Evolutionary conservation across 495 filamentous ascomycete species (phyloP).

Genomic region (Ramalina intermedia): DNA sequence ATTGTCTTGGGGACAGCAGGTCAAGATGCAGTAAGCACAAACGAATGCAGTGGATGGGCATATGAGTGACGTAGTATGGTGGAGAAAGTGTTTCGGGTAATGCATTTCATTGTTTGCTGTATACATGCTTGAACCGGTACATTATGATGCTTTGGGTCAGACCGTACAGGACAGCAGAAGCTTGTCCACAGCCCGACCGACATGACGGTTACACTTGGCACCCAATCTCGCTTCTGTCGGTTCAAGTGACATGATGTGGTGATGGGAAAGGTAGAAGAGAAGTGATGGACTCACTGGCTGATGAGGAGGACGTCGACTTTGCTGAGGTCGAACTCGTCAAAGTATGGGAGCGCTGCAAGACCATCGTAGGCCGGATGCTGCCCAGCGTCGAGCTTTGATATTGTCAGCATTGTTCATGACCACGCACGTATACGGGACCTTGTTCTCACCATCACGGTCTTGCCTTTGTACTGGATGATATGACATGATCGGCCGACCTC

Average conservation of each 20-base stretch:
- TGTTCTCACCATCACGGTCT: constrained; percentile 81
- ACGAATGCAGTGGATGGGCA: background rate
- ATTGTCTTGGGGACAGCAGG: background rate
- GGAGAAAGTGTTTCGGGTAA: background rate
- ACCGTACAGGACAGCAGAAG: too few relatives aligned
- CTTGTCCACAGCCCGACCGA: too few relatives aligned
- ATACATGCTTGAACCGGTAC: background rate
- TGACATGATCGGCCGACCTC: constrained; percentile 96
- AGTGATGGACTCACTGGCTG: constrained; percentile 68
- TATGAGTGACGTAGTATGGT: background rate
- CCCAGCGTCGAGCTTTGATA: constrained; percentile 76
- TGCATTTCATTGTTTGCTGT: constrained; percentile 3
- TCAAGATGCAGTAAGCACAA: background rate
- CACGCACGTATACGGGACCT: background rate
- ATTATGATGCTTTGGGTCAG: too few relatives aligned
- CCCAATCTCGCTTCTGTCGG: too few relatives aligned
- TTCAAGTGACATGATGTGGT: background rate
- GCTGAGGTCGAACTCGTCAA: constrained; percentile 95
- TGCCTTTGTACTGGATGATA: constrained; percentile 96
- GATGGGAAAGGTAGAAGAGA: constrained; percentile 3
- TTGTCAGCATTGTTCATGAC: background rate
- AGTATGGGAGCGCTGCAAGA: constrained; percentile 84
- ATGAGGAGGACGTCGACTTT: constrained; percentile 93
- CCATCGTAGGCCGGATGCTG: constrained; percentile 97
- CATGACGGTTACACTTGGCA: too few relatives aligned